These are phyloP conservation scores for Bryoerythrophyllum caledonicum DNA, from an alignment of 225 moss, liverwort and hornwort species.

Conservation along the genomic window DNA sequence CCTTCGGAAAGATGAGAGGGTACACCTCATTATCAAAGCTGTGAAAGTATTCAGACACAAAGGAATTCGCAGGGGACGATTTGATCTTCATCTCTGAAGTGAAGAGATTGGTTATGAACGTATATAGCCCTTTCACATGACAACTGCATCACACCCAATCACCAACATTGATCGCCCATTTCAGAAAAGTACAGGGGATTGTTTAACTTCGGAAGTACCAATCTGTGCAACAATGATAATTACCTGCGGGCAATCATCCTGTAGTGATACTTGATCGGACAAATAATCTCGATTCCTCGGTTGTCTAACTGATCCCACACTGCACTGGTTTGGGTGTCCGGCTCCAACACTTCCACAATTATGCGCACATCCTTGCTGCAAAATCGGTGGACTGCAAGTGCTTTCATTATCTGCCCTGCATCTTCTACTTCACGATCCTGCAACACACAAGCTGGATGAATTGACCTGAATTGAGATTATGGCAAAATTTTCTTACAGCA, in stretches of 20 bases:
- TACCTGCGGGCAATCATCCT: constrained; percentile 92
- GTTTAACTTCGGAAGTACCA: no score
- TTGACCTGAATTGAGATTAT: not conserved
- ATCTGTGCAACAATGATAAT: not conserved
- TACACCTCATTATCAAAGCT: constrained; percentile 97
- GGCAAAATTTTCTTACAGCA: not conserved
- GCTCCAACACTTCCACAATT: constrained; percentile 86
- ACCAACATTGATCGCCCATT: not conserved
- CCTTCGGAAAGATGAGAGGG: constrained; percentile 74
- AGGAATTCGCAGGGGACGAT: constrained; percentile 43
- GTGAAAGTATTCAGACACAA: constrained; percentile 83
- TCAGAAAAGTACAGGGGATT: no score
- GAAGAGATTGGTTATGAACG: constrained; percentile 90
- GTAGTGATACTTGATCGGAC: constrained; percentile 77
- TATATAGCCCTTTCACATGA: constrained; percentile 77
- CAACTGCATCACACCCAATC: constrained; percentile 66
- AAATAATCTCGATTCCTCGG: constrained; percentile 77
- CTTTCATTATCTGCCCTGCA: constrained; percentile 86
- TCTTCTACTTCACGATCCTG: constrained; percentile 81
- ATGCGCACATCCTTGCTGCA: constrained; percentile 67
- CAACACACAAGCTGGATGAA: constrained; percentile 10
- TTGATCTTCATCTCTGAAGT: constrained; percentile 86
- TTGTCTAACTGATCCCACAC: constrained; percentile 76
- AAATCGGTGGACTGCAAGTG: constrained; percentile 83
- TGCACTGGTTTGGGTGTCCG: constrained; percentile 67